A percentile compares a stretch with the other conserved stretches of the same genome.
phyloP scores from a whole-genome alignment of 2,329 filamentous ascomycete genomes.

The Blumeria hordei region DNA sequence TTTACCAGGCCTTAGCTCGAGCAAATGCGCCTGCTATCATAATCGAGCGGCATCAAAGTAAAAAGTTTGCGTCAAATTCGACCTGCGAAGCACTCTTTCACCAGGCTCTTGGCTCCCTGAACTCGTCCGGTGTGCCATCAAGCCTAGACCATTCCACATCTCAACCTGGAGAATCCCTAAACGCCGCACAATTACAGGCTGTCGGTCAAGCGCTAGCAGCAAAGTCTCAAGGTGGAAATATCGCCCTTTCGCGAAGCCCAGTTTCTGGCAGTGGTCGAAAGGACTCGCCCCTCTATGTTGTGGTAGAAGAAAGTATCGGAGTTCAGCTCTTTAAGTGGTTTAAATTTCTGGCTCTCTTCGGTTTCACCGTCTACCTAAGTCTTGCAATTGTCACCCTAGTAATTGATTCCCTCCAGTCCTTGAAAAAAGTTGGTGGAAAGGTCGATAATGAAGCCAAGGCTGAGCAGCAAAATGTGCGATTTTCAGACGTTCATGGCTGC shows the following conservation, averaged over 20 bases:
- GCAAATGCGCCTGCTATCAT: constrained; percentile 88
- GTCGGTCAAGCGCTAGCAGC: constrained; percentile 65
- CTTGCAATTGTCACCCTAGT: constrained; percentile 59
- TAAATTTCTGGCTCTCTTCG: constrained; percentile 63
- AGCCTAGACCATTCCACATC: constrained; percentile 10
- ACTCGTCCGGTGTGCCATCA: constrained; percentile 15
- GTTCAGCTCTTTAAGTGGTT: constrained; percentile 72
- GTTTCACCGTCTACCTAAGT: constrained; percentile 53
- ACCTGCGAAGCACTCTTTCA: constrained; percentile 58
- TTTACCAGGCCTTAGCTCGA: constrained; percentile 75
- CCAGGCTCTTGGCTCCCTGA: constrained; percentile 43
- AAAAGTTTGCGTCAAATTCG: constrained; percentile 59
- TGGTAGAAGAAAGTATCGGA: constrained; percentile 74
- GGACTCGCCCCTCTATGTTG: constrained; percentile 74
- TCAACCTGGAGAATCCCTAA: constrained; percentile 18
- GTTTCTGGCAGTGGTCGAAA: constrained; percentile 40
- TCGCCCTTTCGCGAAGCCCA: constrained; percentile 24
- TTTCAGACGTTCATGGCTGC: constrained; percentile 85
- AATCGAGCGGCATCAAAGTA: constrained; percentile 70
- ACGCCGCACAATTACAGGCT: constrained; percentile 43
- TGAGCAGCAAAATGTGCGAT: constrained; percentile 75
- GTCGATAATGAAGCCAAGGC: constrained; percentile 66
- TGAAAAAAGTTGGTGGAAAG: constrained; percentile 55
- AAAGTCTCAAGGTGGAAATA: constrained; percentile 40
- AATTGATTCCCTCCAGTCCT: constrained; percentile 54